A percentile compares a stretch with the other conserved stretches of the same genome.
Evolutionary conservation across 768 basidiomycete genomes (phyloP).

Genomic region (Lactarius indigo): DNA sequence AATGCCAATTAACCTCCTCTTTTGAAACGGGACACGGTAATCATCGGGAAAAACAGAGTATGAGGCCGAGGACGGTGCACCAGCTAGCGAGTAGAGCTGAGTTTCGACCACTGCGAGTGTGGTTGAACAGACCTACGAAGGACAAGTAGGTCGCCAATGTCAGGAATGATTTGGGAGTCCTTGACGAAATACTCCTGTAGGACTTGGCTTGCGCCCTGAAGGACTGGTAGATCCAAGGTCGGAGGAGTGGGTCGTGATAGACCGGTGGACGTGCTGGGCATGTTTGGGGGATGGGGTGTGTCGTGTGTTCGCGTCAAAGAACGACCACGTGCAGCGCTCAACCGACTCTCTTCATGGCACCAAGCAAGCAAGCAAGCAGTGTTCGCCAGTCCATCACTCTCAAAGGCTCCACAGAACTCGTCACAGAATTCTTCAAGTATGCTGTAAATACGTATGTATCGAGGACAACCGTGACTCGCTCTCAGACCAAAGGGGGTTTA

Average conservation of each 20-base stretch:
- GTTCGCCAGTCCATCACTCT: constrained; percentile 82
- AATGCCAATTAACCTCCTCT: constrained; percentile 69
- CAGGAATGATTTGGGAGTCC: constrained; percentile 72
- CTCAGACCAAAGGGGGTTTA: not conserved
- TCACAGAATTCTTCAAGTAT: constrained; percentile 99
- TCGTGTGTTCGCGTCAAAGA: not conserved
- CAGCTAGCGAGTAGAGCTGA: constrained; percentile 39
- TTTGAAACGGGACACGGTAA: constrained; percentile 75
- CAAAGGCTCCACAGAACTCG: constrained; percentile 89
- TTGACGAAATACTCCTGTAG: constrained; percentile 67
- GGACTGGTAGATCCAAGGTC: constrained; percentile 53
- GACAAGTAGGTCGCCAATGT: constrained; percentile 64
- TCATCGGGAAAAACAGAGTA: constrained; percentile 79
- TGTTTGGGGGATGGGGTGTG: too few relatives aligned
- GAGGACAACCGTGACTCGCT: not conserved
- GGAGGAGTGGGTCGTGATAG: constrained; percentile 26
- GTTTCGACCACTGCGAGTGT: not conserved
- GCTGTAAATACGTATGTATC: constrained; percentile 88
- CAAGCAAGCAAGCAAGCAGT: constrained; percentile 44
- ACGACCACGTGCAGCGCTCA: constrained; percentile 6
- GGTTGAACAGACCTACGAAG: constrained; percentile 40
- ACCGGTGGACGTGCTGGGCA: constrained; percentile 8
- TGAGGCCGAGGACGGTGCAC: constrained; percentile 65
- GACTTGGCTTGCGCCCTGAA: constrained; percentile 64
- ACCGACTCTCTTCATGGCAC: constrained; percentile 31